phyloP scores from a whole-genome alignment of 495 filamentous ascomycete species.

The Xanthoparmelia taractica region DNA sequence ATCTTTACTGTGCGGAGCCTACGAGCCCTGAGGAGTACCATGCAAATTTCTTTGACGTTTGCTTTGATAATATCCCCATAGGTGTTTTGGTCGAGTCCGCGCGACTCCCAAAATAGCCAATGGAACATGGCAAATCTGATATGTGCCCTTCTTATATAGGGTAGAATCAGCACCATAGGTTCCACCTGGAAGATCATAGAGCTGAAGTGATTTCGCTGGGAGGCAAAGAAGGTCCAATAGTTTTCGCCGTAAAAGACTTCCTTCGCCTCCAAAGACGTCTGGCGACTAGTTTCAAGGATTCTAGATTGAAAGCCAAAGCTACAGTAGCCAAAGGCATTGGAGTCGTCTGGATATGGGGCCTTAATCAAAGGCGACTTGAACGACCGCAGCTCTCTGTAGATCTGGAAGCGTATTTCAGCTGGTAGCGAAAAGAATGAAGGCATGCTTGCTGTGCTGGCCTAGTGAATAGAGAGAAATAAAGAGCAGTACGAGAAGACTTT shows the following conservation, averaged over 20 bases:
- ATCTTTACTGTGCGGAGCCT: conserved; percentile 6
- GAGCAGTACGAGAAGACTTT: not conserved
- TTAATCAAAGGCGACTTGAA: conserved; percentile 2
- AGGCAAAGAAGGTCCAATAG: conserved; percentile 12
- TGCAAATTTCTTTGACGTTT: conserved; percentile 2
- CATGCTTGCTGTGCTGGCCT: not conserved
- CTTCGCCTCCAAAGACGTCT: conserved; percentile 11
- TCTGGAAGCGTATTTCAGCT: conserved; percentile 9
- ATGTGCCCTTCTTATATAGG: conserved; percentile 8
- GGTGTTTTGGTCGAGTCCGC: not conserved
- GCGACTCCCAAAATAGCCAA: not conserved
- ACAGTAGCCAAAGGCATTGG: conserved; percentile 1
- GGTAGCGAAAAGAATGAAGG: conserved; percentile 9
- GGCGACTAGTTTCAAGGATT: conserved; percentile 1
- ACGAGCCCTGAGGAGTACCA: not conserved
- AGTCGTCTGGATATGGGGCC: not conserved
- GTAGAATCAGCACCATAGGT: conserved; percentile 5
- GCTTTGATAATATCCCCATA: too few species aligned
- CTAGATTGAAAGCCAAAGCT: conserved; percentile 13
- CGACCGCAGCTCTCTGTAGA: conserved; percentile 9
- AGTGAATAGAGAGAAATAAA: not conserved
- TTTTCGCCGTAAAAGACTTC: conserved; percentile 17
- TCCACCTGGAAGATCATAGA: not conserved
- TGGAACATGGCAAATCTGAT: conserved; percentile 6
- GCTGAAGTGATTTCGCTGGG: not conserved